Base-by-base conservation (phyloP, 1,284 basidiomycete genomes). In the Xerocomus cyaneibrunnescens region DNA sequence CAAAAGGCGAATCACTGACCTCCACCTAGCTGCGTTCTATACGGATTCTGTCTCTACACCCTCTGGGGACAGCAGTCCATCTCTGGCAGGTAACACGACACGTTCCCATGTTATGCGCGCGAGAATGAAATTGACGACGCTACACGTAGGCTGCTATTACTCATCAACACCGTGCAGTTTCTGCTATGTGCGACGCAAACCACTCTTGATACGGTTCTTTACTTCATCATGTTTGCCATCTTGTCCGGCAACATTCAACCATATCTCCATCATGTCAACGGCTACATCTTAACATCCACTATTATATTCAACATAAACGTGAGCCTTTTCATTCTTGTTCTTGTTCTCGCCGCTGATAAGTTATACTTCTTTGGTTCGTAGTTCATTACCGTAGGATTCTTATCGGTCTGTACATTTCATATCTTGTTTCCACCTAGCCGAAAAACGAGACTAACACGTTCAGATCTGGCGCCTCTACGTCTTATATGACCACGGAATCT, bases 391-490 rank as follows among this genome's bases (percentile, higher is more conserved):
- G 48, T 50, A 30, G 57, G 58, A 2, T 36, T 57, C 8, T 27
- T 65, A n/a, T 52, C 64, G 44, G 61, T 62, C 5, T 12, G 64
- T 54, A 9, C 31, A 5, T 7, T 2, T 22, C 14, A 4, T 37
- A 5, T 44, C 27, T 25, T 25, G 3, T 3, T 34, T 14, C 5
- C 4, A 16, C 27, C 12, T 12, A 7, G 22, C 37, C 45, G 0
- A 40, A 38, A 40, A 38, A 23, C 7, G 2, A 39, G 13, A n/a
- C 8, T 7, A 13, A 16, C 22, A 19, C 13, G 2, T 17, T 45
- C 21, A 62, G 61, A 55, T 62, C 4, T 65, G 62, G 62, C 65
- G 62, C 16, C 51, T 66, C 31, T 60, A 45, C 25, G 35, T 62
- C 9, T 28, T 62, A 27, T 64, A 59, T 28, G 53, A 55, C 30